These are phyloP conservation scores for Arabis alpina DNA, from an alignment of 345 rosid genomes.

Conservation along the genomic window DNA sequence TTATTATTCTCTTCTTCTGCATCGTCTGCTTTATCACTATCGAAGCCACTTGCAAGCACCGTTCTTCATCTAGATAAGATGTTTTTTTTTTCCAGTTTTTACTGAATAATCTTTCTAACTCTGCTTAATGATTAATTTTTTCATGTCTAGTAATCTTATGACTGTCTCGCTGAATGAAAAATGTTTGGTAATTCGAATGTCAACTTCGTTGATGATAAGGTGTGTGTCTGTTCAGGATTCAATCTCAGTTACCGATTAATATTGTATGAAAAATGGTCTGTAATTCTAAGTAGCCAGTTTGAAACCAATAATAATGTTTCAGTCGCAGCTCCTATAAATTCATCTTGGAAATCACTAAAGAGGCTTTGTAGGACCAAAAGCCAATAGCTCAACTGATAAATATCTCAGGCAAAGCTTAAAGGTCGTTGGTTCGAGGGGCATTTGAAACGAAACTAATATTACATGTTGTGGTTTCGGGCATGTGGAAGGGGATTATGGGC, in stretches of 20 bases:
- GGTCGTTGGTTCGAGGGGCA: no score
- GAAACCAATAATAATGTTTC: background rate
- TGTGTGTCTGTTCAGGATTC: background rate
- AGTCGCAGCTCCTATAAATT: background rate
- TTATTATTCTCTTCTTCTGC: background rate
- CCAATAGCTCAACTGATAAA: no score
- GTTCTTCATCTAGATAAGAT: conserved; percentile 16
- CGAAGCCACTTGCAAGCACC: conserved; percentile 15
- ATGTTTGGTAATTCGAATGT: no score
- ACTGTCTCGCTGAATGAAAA: no score
- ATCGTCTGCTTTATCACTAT: conserved; percentile 8
- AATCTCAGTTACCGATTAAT: background rate
- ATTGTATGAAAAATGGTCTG: background rate
- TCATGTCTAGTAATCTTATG: no score
- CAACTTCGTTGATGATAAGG: background rate
- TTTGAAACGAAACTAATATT: no score
- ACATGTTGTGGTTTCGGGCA: no score
- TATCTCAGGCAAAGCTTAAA: no score
- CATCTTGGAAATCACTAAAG: background rate
- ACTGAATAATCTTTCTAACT: background rate
- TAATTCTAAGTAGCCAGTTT: background rate
- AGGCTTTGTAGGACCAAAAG: no score
- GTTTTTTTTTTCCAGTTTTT: background rate
- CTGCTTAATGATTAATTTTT: background rate
- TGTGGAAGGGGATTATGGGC: no score